Percentiles rank a stretch among this genome's conserved stretches.
Conservation (phyloP, 306 rosid species). For the Casuarina equisetifolia region DNA sequence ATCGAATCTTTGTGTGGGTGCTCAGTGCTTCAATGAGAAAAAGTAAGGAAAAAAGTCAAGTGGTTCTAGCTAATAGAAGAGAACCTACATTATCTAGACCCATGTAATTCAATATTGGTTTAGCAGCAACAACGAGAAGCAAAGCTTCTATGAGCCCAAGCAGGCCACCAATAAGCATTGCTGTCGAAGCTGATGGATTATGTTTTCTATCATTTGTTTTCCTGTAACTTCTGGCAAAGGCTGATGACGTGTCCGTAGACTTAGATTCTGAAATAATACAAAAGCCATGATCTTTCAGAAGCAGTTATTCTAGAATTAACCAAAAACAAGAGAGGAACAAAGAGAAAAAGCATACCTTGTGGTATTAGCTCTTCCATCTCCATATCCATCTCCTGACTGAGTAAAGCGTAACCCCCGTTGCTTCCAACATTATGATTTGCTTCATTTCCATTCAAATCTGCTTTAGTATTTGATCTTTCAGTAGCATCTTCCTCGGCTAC, state of each 20-base stretch:
- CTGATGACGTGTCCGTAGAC: constrained; percentile 37
- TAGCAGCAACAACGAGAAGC: constrained; percentile 74
- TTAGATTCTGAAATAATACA: neutral
- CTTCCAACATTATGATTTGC: constrained; percentile 26
- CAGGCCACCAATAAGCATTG: constrained; percentile 70
- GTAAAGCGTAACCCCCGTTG: neutral
- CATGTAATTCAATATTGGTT: constrained; percentile 83
- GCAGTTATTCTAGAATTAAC: neutral
- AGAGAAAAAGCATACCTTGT: constrained; percentile 37
- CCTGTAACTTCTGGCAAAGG: constrained; percentile 34
- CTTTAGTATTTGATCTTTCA: constrained; percentile 31
- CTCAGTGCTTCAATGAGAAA: neutral
- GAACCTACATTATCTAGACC: constrained; percentile 73
- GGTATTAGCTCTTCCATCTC: constrained; percentile 44
- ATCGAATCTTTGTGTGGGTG: neutral
- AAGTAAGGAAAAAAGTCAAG: neutral
- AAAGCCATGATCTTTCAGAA: neutral
- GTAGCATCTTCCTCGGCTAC: constrained; percentile 91
- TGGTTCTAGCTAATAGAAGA: neutral
- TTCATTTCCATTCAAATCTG: constrained; percentile 33
- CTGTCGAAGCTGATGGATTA: constrained; percentile 95
- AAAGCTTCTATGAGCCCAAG: constrained; percentile 77
- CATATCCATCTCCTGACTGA: constrained; percentile 34
- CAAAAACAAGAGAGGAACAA: neutral
- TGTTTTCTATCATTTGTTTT: constrained; percentile 50